Base-by-base conservation (phyloP, 192 early-diverging fungal genomes). In the Irineochytrium annulatum region DNA sequence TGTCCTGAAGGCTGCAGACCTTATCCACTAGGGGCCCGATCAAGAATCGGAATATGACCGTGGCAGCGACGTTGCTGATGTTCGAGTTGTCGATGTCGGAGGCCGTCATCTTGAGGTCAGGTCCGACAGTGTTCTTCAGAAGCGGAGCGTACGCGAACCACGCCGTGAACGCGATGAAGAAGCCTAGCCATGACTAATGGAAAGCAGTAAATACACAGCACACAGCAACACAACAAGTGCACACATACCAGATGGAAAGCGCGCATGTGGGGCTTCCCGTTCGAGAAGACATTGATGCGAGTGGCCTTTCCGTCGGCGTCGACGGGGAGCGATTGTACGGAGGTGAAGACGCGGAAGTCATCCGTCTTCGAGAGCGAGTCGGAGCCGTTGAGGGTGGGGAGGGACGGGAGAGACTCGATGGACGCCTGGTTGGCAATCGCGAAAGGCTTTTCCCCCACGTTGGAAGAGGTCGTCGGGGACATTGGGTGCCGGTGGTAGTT, bases 91-190 rank as follows among this genome's bases (percentile, higher is more conserved):
- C 59, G 19, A 77, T 48, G 58, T 86, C 63, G 13, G 26, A 43
- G 30, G 59, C 59, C 8, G 71, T 63, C 44, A 87, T 52, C 0
- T 78, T 75, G 4, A 87, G 46, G 39, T 88, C 82, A 1, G 67
- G 49, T 37, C 48, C 64, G 53, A 87, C 78, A 52, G 83, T 80
- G 1, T 70, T 63, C 52, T 77, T 68, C 11, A 76, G 34, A 17
- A 88, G 55, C 1, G 86, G 81, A 26, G 84, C 69, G 28, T 82
- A 70, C 20, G 86, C 76, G 41, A 85, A 87, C 86, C 86, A 88
- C 0, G 58, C 59, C n/a, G 63, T 60, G 48, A 75, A 75, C 8
- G 73, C 69, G 1, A 59, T 59, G 32, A 67, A 73, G 49, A 75
- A 75, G 30, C 62, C 49, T 49, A 72, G 41, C 73, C 69, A 72